phyloP scores from a whole-genome alignment of 1,284 basidiomycete genomes.

The Termitomyces sp. region DNA sequence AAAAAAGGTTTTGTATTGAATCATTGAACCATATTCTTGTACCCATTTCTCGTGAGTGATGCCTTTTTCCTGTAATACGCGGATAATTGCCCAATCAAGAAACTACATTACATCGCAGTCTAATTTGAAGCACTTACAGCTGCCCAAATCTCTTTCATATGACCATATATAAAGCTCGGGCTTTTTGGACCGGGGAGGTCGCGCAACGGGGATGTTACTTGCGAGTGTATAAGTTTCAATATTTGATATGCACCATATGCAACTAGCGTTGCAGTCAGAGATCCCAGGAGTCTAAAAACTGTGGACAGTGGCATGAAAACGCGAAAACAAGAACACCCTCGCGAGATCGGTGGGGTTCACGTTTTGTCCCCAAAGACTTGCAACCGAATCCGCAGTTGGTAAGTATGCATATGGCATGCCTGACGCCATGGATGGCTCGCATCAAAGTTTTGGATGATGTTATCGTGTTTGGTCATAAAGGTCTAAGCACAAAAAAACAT shows the following conservation, averaged over 20 bases:
- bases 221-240: conserved; percentile 12
- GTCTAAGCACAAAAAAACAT: not conserved
- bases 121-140: conserved; percentile 23
- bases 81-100: not conserved
- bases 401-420: not conserved
- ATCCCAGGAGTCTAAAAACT: conserved; percentile 5
- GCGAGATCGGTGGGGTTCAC: not conserved
- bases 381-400: not conserved
- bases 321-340: not conserved
- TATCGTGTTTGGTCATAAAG: not conserved
- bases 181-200: conserved; percentile 26
- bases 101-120: not conserved
- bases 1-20: conserved; percentile 42
- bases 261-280: conserved; percentile 11
- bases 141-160: conserved; percentile 38
- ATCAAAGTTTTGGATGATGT: not conserved
- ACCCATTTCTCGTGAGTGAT: conserved; percentile 49
- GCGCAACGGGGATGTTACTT: conserved; percentile 18
- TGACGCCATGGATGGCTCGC: not conserved
- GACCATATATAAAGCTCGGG: conserved; percentile 48
- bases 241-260: conserved; percentile 16
- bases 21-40: conserved; percentile 44
- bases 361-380: not conserved
- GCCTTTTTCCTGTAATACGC: conserved; percentile 27
- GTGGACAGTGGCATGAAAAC: conserved; percentile 1